A percentile compares a stretch with the other conserved stretches of the same genome.
phyloP scores from a whole-genome alignment of 805 yeast species.

The Schwanniomyces vanrijiae region DNA sequence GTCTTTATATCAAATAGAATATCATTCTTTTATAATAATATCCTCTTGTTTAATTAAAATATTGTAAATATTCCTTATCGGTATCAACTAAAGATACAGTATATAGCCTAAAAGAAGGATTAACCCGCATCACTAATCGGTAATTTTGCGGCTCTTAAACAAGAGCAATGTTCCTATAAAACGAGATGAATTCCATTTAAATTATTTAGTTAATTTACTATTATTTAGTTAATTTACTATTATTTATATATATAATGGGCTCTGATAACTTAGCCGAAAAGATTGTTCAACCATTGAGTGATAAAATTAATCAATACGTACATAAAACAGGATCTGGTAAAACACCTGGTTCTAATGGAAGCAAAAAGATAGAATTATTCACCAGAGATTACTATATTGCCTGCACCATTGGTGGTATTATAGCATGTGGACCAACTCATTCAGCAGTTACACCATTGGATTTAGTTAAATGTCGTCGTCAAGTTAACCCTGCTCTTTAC shows the following conservation, averaged over 20 bases:
- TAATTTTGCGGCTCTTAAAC: too few species aligned
- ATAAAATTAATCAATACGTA: slow-evolving; percentile 19
- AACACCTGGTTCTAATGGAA: slow-evolving; percentile 9
- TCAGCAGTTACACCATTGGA: slow-evolving; percentile 91
- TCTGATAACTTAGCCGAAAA: slow-evolving; percentile 25
- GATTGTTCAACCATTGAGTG: slow-evolving; percentile 30
- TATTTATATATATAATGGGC: slow-evolving; percentile 9
- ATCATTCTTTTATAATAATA: too few species aligned
- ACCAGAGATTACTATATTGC: slow-evolving; percentile 66
- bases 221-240: neutral
- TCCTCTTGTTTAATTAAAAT: too few species aligned
- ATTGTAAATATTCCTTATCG: too few species aligned
- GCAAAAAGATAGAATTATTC: slow-evolving; percentile 45
- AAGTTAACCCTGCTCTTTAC: slow-evolving; percentile 75
- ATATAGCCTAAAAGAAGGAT: too few species aligned
- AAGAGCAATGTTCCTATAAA: too few species aligned
- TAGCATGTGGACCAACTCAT: slow-evolving; percentile 98
- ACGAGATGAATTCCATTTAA: neutral
- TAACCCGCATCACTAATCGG: too few species aligned
- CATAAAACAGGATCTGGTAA: slow-evolving; percentile 4
- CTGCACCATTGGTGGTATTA: slow-evolving; percentile 74
- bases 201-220: neutral
- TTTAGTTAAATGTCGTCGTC: slow-evolving; percentile 89
- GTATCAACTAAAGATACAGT: too few species aligned
- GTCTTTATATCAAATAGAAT: too few species aligned